Base-by-base conservation (phyloP, 768 basidiomycete genomes). In the Pleurotus djamor region DNA sequence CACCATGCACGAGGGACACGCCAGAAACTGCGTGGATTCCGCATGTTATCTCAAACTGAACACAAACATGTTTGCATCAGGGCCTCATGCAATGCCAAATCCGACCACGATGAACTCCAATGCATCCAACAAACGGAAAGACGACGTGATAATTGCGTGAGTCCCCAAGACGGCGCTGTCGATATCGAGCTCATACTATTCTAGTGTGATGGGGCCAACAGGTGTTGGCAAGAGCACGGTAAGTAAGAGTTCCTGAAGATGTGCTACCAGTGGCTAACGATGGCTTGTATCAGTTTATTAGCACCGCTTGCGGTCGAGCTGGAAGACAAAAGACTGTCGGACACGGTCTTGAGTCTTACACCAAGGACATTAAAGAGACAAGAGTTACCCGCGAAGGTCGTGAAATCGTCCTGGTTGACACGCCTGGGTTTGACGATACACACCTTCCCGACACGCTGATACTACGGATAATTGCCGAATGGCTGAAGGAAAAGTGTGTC, bases 391-490 rank as follows among this genome's bases (percentile, higher is more conserved):
- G 62, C 13, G 65, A 64, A 37, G 7, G 59, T 62, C 50, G 35
- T 10, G 52, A 59, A 1, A 66, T 81, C 49, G 71, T 71, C 2
- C 61, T 81, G 4, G 72, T 81, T 16, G 80, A 81, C 37, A 72
- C 70, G 1, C 71, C 71, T 14, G 71, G 71, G 4, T 72, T 72
- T 50, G 70, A 72, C 54, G 79, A 80, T 60, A 77, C 75, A 4
- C 56, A 63, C 2, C 62, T 63, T 21, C 69, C 67, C 34, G 77
- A 79, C 37, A 68, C 71, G 34, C 70, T 74, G 16, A 65, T 78
- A 17, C 65, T 79, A 52, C 66, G 71, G 57, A 70, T 73, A 65
- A 79, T 80, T 37, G 71, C 72, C 3, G 68, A 71, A 5, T 73
- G 70, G 70, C 50, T 73, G 4, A 45, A 60, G 28, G 56, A 60